phyloP scores from a whole-genome alignment of 2,329 filamentous ascomycete species.

The Apiospora kogelbergensis region DNA sequence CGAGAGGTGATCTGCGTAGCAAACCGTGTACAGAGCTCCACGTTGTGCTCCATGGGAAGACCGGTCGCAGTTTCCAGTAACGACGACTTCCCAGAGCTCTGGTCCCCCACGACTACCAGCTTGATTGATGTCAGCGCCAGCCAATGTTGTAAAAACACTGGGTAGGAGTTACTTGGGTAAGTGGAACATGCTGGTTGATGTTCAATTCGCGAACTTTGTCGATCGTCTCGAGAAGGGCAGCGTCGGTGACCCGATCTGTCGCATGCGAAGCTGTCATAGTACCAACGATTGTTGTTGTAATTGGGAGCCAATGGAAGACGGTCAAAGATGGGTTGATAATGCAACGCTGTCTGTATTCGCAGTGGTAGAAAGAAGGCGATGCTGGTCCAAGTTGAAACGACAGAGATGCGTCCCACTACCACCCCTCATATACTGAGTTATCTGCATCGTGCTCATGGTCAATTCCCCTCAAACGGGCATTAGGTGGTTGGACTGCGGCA shows the following conservation, averaged over 20 bases:
- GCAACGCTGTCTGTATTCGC: too few relatives aligned
- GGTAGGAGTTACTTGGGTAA: constrained; percentile 18
- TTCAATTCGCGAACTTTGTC: constrained; percentile 1
- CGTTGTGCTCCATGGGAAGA: constrained; percentile 25
- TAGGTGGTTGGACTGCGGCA: too few relatives aligned
- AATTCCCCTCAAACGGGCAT: too few relatives aligned
- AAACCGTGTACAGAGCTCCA: constrained; percentile 26
- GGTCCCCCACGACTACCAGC: constrained; percentile 72
- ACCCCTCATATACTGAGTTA: neutral
- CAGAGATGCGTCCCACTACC: neutral
- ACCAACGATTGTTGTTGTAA: neutral
- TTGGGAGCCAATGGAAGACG: too few relatives aligned
- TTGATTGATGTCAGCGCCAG: constrained; percentile 31
- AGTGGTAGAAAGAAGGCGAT: neutral
- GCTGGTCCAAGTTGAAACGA: neutral
- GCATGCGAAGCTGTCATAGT: neutral
- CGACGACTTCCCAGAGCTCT: constrained; percentile 74
- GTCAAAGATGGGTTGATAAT: too few relatives aligned
- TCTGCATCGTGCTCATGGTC: neutral
- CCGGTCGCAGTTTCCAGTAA: constrained; percentile 57
- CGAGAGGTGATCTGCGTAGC: constrained; percentile 25
- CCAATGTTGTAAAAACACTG: neutral
- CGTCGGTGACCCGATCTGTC: neutral
- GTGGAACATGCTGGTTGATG: constrained; percentile 17
- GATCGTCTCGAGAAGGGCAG: neutral